phyloP scores from a whole-genome alignment of 495 filamentous ascomycete genomes.

The Penicillium simplicissimum region DNA sequence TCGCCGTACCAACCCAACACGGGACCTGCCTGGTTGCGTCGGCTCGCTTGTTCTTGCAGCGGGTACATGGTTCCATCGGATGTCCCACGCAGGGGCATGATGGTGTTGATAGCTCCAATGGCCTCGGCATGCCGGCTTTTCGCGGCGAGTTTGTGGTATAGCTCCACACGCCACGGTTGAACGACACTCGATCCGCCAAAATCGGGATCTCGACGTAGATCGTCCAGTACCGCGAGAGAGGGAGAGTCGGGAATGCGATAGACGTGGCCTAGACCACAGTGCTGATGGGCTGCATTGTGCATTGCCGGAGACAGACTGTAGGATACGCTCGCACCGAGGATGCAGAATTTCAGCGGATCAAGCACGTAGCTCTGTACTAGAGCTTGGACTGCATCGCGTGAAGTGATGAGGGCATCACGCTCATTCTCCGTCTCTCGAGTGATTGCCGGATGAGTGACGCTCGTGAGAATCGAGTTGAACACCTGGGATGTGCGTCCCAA shows the following conservation, averaged over 20 bases:
- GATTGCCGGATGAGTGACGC: conserved; percentile 67
- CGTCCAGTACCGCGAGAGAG: conserved; percentile 63
- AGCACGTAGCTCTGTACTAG: conserved; percentile 56
- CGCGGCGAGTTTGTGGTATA: conserved; percentile 65
- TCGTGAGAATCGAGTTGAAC: conserved; percentile 66
- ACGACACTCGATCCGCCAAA: conserved; percentile 76
- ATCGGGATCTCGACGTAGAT: conserved; percentile 59
- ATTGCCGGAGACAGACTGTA: conserved; percentile 79
- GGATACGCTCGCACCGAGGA: conserved; percentile 69
- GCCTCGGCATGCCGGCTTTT: conserved; percentile 75
- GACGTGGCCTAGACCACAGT: conserved; percentile 70
- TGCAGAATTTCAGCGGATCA: conserved; percentile 73
- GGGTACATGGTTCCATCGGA: conserved; percentile 63
- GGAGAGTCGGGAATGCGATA: conserved; percentile 65
- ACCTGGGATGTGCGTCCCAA: conserved; percentile 67
- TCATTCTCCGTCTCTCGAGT: conserved; percentile 33
- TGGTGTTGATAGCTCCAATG: conserved; percentile 80
- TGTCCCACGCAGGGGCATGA: conserved; percentile 69
- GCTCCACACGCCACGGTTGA: conserved; percentile 73
- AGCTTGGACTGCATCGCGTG: conserved; percentile 56
- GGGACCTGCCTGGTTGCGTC: conserved; percentile 64
- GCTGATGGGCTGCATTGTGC: conserved; percentile 73
- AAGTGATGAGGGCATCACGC: conserved; percentile 51
- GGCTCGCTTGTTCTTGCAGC: conserved; percentile 61
- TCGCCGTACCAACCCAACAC: conserved; percentile 74